Evolutionary conservation across 2,329 filamentous ascomycete species (phyloP), one percentile per base, ranked within the genome.

Genomic region (Fusarium nelsonii): DNA sequence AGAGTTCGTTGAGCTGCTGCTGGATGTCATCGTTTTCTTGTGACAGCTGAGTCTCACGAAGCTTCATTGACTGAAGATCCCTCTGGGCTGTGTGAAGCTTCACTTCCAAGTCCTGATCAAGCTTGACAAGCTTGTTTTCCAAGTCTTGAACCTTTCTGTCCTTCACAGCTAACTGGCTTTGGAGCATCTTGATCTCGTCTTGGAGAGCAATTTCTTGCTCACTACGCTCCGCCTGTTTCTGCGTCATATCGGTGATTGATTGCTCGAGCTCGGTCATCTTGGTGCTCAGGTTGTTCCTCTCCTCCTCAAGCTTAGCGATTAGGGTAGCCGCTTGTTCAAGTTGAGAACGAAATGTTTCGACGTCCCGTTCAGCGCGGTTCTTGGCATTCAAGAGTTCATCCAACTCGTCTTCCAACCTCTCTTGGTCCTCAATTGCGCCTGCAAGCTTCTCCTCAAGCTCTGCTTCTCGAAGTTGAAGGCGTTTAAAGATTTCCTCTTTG

Each of bases 401-500:
- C 3, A 99, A 85, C 77, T 99, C 94, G 68, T 97, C 94, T 79
- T 99, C 96, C 1, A 99, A 86, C 55, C 91, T 90, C 76, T 98
- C 95, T 77, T 98, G 95, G 73, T 99, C 97, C 23, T 97, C 92
- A 63, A 98, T 89, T 32, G 95, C 95, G 39, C 92, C 95, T 37
- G 93, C 88, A 30, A 99, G 87, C 81, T 98, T 97, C 75, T 99
- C 97, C 53, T 91, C 92, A 6, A 99, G 86, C 77, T 99, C 95
- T 12, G 90, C 87, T 80, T 99, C 96, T n/a, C 96, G 91, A 54
- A 91, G 83, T 76, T 97, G 96, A 23, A 99, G 84, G n/a, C 97
- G 89, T 77, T 95, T 97, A 84, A 98, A 99, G 63, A 99, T 99
- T 75, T 99, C 96, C 77, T 99, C 97, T 78, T 99, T 99, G 80